Base-by-base conservation (phyloP, 345 rosid species). In the Populus euphratica region DNA sequence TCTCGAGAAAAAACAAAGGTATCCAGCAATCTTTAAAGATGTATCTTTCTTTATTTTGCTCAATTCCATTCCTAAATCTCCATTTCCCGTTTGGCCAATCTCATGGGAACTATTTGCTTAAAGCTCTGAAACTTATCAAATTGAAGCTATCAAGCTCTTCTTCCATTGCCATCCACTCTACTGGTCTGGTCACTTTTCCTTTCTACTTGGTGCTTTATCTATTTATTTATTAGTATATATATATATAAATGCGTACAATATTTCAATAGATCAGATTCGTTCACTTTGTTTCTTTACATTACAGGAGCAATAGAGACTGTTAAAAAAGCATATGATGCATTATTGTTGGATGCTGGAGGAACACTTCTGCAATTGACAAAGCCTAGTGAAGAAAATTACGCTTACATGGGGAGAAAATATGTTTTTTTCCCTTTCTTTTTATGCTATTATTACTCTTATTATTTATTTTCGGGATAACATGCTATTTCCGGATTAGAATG, bases 281-380 rank as follows among this genome's bases (percentile, higher is more conserved):
- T 47, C 50, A 21, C 41, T 68, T 50, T 31, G 17, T 11, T 47
- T 3, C 18, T 10, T 31, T 16, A 11, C 17, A 9, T 44, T 33
- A 5, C 70, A 76, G 79, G 77, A 70, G 89, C 78, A 59, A 75
- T 70, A 64, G 84, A 76, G 69, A 81, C 79, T 49, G 78, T 80
- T 5, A 79, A 75, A 83, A 89, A 80, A 81, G 90, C 92, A 11
- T 91, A 89, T 80, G 97, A 90, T 82, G 97, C 88, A 25, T 80
- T 94, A 75, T 78, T 94, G 81, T 80, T 94, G 86, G 97, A 94
- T 76, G 96, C 97, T 23, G 97, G 97, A 39, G 97, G 97, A 41
- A 94, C 98, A 35, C 97, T 94, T 77, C 76, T 93, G 86, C 98
- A 91, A 68, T 76, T 93, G 80, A 49, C 91, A 14, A 83, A 80